Percentiles rank a stretch among this genome's conserved stretches.
These are phyloP conservation scores for Xylaria arbuscula DNA, from an alignment of 2,329 filamentous ascomycete species.

Conservation along the genomic window DNA sequence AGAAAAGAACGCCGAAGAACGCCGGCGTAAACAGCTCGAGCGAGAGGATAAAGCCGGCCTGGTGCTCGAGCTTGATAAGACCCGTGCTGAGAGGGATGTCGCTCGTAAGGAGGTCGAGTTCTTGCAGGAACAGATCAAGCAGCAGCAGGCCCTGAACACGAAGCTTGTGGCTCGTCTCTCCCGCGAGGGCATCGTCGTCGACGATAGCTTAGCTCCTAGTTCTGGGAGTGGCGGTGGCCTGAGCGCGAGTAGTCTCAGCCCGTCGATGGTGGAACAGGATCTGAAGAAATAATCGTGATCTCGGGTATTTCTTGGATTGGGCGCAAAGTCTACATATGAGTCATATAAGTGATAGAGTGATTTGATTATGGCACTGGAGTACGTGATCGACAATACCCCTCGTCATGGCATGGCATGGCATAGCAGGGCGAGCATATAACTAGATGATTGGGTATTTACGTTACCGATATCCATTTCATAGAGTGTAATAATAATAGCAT, in stretches of 20 bases:
- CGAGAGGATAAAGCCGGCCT: constrained; percentile 64
- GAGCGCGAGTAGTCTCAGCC: background rate
- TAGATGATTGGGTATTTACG: background rate
- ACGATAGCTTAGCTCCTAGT: constrained; percentile 3
- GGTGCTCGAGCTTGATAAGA: constrained; percentile 63
- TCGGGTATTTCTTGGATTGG: background rate
- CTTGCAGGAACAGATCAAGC: constrained; percentile 65
- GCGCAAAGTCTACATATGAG: background rate
- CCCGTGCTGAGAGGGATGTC: constrained; percentile 63
- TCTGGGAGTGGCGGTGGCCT: constrained; percentile 17
- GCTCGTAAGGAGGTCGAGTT: constrained; percentile 65
- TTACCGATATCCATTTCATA: background rate
- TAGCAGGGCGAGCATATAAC: background rate
- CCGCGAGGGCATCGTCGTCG: constrained; percentile 50
- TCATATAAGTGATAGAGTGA: background rate
- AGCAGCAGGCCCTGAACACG: constrained; percentile 70
- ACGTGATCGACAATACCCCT: background rate
- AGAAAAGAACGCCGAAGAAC: constrained; percentile 67
- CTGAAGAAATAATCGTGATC: constrained; percentile 10
- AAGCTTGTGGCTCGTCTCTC: constrained; percentile 66
- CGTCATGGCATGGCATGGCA: no score
- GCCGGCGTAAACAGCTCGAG: constrained; percentile 62
- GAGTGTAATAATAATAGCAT: no score
- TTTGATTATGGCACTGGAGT: background rate
- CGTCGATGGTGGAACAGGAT: constrained; percentile 15